Percentiles rank a stretch among this genome's conserved stretches.
Evolutionary conservation across 176 grass and related monocot genomes (phyloP).

Genomic region (Juncus effusus): DNA sequence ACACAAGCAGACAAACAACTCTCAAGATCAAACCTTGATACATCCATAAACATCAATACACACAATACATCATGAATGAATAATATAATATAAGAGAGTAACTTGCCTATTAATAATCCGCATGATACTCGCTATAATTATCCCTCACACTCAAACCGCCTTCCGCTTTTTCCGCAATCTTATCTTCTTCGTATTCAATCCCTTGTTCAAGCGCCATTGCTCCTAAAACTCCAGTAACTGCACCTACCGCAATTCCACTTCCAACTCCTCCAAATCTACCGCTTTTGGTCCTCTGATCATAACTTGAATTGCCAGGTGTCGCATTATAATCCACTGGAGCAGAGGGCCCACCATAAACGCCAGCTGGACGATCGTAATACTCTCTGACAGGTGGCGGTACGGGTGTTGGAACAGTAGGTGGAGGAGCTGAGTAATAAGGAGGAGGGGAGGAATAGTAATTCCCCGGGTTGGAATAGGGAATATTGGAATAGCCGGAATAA

Average conservation of each 20-base stretch:
- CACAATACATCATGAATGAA: constrained; percentile 22
- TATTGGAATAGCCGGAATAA: constrained; percentile 23
- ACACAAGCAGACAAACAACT: constrained; percentile 27
- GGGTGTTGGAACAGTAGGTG: constrained; percentile 27
- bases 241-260: constrained; percentile 65
- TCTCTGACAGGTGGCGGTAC: constrained; percentile 31
- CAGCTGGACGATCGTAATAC: constrained; percentile 31
- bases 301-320: constrained; percentile 19
- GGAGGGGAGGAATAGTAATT: constrained; percentile 25
- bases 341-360: constrained; percentile 38
- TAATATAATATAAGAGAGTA: neutral
- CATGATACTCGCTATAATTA: constrained; percentile 60
- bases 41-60: constrained; percentile 34
- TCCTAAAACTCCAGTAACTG: constrained; percentile 51
- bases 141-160: constrained; percentile 42
- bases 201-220: constrained; percentile 59
- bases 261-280: constrained; percentile 48
- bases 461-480: constrained; percentile 10
- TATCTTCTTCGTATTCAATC: constrained; percentile 74
- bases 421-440: constrained; percentile 42
- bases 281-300: constrained; percentile 4
- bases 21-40: constrained; percentile 32
- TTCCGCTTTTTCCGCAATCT: constrained; percentile 44
- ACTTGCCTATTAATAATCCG: constrained; percentile 45
- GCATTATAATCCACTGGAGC: constrained; percentile 57